A percentile compares a stretch with the other conserved stretches of the same genome.
Conservation (phyloP, 148 eudicot species). For the Fagopyrum esculentum region DNA sequence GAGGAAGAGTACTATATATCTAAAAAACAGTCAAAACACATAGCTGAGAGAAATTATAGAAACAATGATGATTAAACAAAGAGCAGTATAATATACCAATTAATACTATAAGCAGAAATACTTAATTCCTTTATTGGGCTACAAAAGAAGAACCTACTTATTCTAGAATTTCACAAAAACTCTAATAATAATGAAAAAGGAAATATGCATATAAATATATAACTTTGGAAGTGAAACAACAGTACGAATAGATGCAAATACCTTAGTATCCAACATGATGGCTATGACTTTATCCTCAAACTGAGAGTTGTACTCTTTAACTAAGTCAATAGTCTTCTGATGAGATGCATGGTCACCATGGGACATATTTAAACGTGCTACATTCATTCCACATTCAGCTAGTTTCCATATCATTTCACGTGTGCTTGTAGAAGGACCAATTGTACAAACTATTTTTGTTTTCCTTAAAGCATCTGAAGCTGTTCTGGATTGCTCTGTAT, state of each 20-base stretch:
- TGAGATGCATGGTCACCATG: slow-evolving; percentile 99
- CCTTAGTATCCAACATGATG: slow-evolving; percentile 98
- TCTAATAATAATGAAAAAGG: neutral
- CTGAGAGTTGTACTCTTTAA: slow-evolving; percentile 92
- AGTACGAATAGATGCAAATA: neutral
- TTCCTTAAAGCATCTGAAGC: slow-evolving; percentile 33
- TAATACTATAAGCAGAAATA: neutral
- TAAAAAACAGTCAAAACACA: neutral
- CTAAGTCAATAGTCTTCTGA: slow-evolving; percentile 89
- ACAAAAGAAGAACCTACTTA: neutral
- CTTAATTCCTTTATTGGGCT: neutral
- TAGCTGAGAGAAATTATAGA: neutral
- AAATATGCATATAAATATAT: neutral
- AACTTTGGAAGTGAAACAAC: neutral
- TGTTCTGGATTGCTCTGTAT: slow-evolving; percentile 19
- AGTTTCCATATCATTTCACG: slow-evolving; percentile 95
- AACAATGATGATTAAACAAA: neutral
- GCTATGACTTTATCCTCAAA: slow-evolving; percentile 89
- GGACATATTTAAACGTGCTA: slow-evolving; percentile 93
- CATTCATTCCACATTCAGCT: slow-evolving; percentile 98
- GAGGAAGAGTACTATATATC: neutral
- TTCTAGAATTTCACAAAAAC: neutral
- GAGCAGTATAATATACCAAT: neutral
- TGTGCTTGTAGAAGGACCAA: slow-evolving; percentile 92
- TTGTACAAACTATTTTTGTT: slow-evolving; percentile 93